Evolutionary conservation across 805 yeast species (phyloP), one percentile per base, ranked within the genome.

Genomic region (Kuraishia cidri): DNA sequence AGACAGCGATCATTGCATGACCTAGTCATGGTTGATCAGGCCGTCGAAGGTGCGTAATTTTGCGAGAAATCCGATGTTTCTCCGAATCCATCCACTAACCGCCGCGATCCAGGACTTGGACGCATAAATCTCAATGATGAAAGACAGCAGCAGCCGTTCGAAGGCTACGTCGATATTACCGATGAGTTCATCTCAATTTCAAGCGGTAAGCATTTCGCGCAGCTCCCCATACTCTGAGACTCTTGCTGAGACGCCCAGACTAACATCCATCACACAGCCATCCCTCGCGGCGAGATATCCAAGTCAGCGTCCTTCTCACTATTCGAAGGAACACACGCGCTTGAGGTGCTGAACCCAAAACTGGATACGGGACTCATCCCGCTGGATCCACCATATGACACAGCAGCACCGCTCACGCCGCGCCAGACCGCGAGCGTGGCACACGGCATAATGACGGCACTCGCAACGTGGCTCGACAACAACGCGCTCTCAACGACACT

Each of bases 301-400:
- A 75, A 75, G 43, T 64, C 71, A 7, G 67, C 73, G 1, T 56
- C 57, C 18, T 85, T 86, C 56, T 72, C 75, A 34, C 63, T 90
- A 29, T 62, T 80, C 39, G 86, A 85, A 44, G 94, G 96, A 0
- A 83, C 96, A 1, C 78, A 88, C 42, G 95, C 97, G 0, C 59
- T 86, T 38, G 97, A 88, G 52, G 68, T 79, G 10, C 65, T 75
- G 36, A 85, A 85, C 48, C 61, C 65, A 8, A 73, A 71, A 40
- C 63, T 90, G 44, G 98, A 90, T 50, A 75, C 96, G 0, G 86
- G 90, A 2, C 45, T 82, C 34, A 65, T 83, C n/a, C 41, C 62
- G 0, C 68, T 56, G 3, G 83, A 77, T 23, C 37, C 62, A 4
- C 37, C 46, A 0, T 78, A 73, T 44, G 72, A 72, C 42, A 54